Evolutionary conservation across 2,329 filamentous ascomycete species (phyloP).

Genomic region (Talaromyces amestolkiae): DNA sequence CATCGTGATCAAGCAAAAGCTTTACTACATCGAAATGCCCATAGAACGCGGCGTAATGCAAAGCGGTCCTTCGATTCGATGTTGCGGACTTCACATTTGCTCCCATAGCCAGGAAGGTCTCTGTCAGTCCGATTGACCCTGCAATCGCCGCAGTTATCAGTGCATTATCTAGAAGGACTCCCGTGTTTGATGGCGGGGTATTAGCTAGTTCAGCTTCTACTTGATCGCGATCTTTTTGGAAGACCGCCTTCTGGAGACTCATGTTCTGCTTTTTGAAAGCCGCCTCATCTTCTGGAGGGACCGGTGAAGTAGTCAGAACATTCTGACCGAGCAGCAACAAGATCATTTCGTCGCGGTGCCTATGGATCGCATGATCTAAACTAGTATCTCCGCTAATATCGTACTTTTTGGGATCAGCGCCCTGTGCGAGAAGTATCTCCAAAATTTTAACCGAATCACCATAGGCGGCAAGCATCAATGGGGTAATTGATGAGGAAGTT

Average conservation of each 20-base stretch:
- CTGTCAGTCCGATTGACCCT: not conserved
- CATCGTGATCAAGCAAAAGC: conserved; percentile 2
- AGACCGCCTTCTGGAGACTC: not conserved
- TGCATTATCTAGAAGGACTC: not conserved
- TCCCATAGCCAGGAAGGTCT: not conserved
- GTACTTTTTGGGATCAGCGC: not conserved
- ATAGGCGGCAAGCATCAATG: not conserved
- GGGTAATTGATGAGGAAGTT: not conserved
- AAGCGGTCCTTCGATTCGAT: not conserved
- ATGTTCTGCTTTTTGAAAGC: not conserved
- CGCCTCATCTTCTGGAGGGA: not conserved
- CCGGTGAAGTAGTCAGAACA: not conserved
- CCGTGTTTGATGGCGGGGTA: not conserved
- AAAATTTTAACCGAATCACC: not conserved
- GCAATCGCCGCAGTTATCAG: not conserved
- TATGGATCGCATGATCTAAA: not conserved
- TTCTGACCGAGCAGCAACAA: not conserved
- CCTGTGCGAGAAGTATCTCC: not conserved
- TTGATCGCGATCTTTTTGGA: not conserved
- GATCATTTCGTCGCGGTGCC: not conserved
- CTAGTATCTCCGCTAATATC: not conserved
- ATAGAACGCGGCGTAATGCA: not conserved
- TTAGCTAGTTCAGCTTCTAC: not conserved
- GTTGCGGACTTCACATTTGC: not conserved
- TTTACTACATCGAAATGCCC: not conserved